Evolutionary conservation across 176 grass and related monocot species (phyloP).

Genomic region (Thinopyrum elongatum): DNA sequence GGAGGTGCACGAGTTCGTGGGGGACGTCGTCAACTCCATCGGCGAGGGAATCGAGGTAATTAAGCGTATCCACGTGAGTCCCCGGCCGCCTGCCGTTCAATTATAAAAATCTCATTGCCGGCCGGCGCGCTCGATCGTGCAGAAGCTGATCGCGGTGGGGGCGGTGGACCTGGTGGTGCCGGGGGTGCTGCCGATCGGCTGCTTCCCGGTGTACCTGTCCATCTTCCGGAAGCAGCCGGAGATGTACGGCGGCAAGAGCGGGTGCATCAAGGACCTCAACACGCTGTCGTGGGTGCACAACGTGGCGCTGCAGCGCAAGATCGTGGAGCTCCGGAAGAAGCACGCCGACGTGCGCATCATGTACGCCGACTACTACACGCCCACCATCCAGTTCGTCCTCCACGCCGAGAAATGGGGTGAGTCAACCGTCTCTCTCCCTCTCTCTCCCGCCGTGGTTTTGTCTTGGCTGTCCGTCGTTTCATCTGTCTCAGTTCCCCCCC

Average conservation of each 20-base stretch:
- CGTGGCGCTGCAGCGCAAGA: conserved; percentile 54
- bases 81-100: neutral
- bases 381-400: conserved; percentile 67
- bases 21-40: conserved; percentile 67
- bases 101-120: neutral
- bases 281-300: conserved; percentile 74
- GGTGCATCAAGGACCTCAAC: conserved; percentile 80
- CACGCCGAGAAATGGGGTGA: conserved; percentile 79
- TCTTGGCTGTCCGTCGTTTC: neutral
- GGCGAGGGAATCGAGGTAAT: conserved; percentile 52
- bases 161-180: conserved; percentile 90
- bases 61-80: neutral
- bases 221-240: conserved; percentile 52
- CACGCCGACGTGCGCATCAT: conserved; percentile 67
- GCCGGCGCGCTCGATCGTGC: neutral
- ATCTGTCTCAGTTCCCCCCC: neutral
- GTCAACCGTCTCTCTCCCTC: neutral
- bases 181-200: conserved; percentile 73
- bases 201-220: conserved; percentile 78
- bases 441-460: neutral
- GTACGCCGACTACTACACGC: conserved; percentile 87
- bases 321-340: conserved; percentile 48
- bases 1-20: conserved; percentile 58
- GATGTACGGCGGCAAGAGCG: conserved; percentile 42
- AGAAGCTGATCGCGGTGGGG: conserved; percentile 76